Base-by-base conservation (phyloP, 2,329 filamentous ascomycete genomes). In the Pseudocercospora ulei region DNA sequence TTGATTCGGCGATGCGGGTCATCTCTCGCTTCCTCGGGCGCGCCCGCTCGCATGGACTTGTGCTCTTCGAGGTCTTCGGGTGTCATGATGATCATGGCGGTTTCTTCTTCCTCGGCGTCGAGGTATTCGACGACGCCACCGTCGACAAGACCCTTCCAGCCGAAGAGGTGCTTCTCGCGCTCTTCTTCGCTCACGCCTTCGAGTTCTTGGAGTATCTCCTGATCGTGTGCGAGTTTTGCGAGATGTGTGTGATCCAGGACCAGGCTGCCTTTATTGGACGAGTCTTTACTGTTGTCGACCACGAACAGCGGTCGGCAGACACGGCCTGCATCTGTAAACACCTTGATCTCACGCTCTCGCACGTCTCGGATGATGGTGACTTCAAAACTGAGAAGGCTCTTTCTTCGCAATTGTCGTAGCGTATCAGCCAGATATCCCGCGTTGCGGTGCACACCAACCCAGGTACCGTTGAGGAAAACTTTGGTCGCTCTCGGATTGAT, bases 21-120 rank as follows among this genome's bases (percentile, higher is more conserved):
- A 60, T 72, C 56, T 55, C 71, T 73, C 30, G 80, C 75, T 19
- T 84, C 76, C 20, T 57, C 53, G 7, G 52, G 47, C 20, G 42
- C 20, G 9, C 60, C 58, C 14, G 47, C 39, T 25, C 61, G 61
- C 44, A 67, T 56, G 13, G 58, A 55, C 35, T 59, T 61, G 54
- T 67, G 66, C 40, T 69, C 67, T 44, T 94, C 86, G 23, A 98
- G 68, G 57, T 96, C 90, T 60, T 96, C 88, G 0, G 90, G 90
- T 0, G 86, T 92, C 88, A 98, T 98, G 62, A 87, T 85, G 57
- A 98, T 98, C 90, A 98, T 98, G 24, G 90, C 80, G 0, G 86
- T 93, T 62, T 98, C 92, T 60, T 98, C 90, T 68, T 98, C 92
- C 59, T 98, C 92, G 0, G 90, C 90, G 61, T 98, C 90, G 7